Evolutionary conservation across 176 grass and related monocot species (phyloP).

Genomic region (Elymus sibiricus): DNA sequence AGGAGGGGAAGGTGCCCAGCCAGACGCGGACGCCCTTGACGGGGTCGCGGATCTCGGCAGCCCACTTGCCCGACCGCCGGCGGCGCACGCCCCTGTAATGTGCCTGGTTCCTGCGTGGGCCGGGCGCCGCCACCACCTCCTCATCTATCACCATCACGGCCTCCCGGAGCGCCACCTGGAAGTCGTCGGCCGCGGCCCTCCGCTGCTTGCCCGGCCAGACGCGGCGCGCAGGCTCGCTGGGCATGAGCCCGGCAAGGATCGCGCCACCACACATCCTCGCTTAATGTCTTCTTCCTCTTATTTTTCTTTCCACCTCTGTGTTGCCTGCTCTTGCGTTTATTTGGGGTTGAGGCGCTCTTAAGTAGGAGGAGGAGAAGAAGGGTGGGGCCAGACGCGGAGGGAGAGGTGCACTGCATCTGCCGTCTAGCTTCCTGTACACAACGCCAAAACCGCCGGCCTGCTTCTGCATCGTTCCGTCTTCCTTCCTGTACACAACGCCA

Average conservation of each 20-base stretch:
- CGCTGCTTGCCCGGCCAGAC: slow-evolving; percentile 26
- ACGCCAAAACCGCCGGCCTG: too few relatives aligned
- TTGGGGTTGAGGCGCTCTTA: not conserved
- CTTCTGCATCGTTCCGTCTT: too few relatives aligned
- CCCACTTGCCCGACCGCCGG: slow-evolving; percentile 91
- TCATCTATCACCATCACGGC: not conserved
- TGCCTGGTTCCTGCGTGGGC: not conserved
- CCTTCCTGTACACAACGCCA: too few relatives aligned
- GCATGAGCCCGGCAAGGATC: slow-evolving; percentile 70
- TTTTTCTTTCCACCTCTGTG: too few relatives aligned
- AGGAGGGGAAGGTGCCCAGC: slow-evolving; percentile 76
- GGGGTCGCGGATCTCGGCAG: slow-evolving; percentile 88
- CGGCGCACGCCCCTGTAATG: slow-evolving; percentile 63
- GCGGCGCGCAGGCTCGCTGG: slow-evolving; percentile 24
- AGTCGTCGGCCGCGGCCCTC: slow-evolving; percentile 36
- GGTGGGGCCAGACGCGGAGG: not conserved
- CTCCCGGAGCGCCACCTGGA: slow-evolving; percentile 68
- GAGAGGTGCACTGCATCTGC: slow-evolving; percentile 26
- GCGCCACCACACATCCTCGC: slow-evolving; percentile 66
- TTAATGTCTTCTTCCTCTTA: not conserved
- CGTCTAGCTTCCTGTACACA: too few relatives aligned
- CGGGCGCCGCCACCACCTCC: not conserved
- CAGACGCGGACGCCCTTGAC: slow-evolving; percentile 84
- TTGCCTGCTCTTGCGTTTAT: too few relatives aligned
- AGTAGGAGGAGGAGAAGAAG: not conserved